Conservation (phyloP, 768 basidiomycete species). For the Boletus rubescentipes region DNA sequence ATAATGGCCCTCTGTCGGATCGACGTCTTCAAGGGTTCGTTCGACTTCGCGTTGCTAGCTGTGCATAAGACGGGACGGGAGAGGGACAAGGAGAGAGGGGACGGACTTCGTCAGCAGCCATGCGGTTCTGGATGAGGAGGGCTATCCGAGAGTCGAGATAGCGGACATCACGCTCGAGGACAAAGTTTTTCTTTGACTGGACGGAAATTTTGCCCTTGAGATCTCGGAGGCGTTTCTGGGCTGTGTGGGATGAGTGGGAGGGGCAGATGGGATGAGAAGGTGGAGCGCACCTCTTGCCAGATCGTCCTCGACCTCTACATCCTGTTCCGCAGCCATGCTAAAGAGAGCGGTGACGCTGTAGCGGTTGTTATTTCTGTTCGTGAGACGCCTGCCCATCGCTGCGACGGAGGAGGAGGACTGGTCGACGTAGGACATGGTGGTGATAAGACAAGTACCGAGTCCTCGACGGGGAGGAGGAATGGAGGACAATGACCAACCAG, state of each 20-base stretch:
- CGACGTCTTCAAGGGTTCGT: conserved; percentile 92
- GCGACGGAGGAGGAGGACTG: conserved; percentile 60
- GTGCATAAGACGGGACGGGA: conserved; percentile 7
- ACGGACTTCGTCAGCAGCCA: conserved; percentile 91
- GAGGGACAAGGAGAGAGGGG: not conserved
- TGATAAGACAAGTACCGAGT: not conserved
- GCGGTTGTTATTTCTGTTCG: conserved; percentile 92
- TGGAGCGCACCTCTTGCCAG: conserved; percentile 78
- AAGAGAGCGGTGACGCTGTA: conserved; percentile 96
- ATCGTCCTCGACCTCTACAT: conserved; percentile 97
- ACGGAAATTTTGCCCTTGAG: conserved; percentile 96
- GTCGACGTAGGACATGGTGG: conserved; percentile 60
- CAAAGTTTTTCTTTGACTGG: conserved; percentile 99
- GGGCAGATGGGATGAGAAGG: not conserved
- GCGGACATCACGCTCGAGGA: conserved; percentile 96
- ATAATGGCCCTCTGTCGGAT: conserved; percentile 87
- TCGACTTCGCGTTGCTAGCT: conserved; percentile 91
- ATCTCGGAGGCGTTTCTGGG: conserved; percentile 95
- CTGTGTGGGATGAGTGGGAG: conserved; percentile 39
- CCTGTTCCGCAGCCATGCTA: conserved; percentile 98
- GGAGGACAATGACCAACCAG: conserved; percentile 10
- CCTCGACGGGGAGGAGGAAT: conserved; percentile 1
- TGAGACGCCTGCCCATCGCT: conserved; percentile 71
- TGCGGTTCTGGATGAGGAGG: conserved; percentile 95
- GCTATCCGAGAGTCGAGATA: conserved; percentile 98